Base-by-base conservation (phyloP, 371 early-diverging fungal species). In the Mortierella sp. region DNA sequence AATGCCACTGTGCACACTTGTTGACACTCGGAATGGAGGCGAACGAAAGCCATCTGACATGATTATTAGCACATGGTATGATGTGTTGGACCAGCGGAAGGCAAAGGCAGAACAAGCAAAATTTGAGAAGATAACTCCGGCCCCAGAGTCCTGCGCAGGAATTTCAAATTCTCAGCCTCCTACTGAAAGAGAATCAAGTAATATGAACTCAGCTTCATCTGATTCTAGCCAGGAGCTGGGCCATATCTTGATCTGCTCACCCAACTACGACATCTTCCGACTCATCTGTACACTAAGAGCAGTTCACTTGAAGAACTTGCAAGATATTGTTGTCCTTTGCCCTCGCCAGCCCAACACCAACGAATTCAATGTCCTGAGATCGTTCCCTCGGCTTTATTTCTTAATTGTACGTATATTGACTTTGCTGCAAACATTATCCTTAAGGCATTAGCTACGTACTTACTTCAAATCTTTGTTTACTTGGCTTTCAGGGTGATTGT, bases 321-420 rank as follows among this genome's bases (percentile, higher is more conserved):
- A 85, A 61, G 88, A 90, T 61, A 85, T 90, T 66, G 87, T 90
- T 13, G 59, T 90, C 32, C 78, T 90, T 29, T 85, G 87, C 64
- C 64, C 85, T 0, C 72, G 83, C 1, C 74, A 75, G 28, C 89
- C 89, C 3, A 84, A 61, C 7, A 17, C 53, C 0, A 85, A 84
- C 35, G 86, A 84, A 6, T 86, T 86, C 76, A 85, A 86, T n/a
- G 37, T 82, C 9, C 65, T 90, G 8, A 84, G 79, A 34, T 76
- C 82, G 56, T 89, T 90, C 67, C 90, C 90, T 12, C 85, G 86
- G 17, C 84, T 90, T 4, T 87, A 83, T 67, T 88, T 88, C 64
- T 83, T 90, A 72, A 70, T 86, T 51, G 89, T 89, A 87, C 66
- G 84, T 70, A 8, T 5, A 53, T 17, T 23, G 13, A 28, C 15